Conservation (phyloP, 2,329 filamentous ascomycete species). For the Curvularia hawaiiensis region DNA sequence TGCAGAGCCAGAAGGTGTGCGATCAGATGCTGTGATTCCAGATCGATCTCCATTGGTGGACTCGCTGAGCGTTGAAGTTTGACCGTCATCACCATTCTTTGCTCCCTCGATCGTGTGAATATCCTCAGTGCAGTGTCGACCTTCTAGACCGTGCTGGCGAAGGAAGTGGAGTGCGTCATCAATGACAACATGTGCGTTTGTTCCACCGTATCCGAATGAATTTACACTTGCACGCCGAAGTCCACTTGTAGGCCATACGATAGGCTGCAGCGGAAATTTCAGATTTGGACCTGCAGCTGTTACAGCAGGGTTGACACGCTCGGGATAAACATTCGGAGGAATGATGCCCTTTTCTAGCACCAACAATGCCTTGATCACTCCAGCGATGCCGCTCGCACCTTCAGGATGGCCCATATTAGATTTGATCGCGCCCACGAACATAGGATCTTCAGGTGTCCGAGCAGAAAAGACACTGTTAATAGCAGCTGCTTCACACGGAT, state of each 20-base stretch:
- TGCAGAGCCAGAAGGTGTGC: background rate
- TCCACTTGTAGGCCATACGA: constrained; percentile 19
- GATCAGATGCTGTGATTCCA: background rate
- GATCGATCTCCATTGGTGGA: background rate
- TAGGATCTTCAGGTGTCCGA: constrained; percentile 16
- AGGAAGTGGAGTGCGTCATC: constrained; percentile 22
- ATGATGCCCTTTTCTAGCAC: constrained; percentile 44
- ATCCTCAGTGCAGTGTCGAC: constrained; percentile 6
- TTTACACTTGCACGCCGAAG: constrained; percentile 29
- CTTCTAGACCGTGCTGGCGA: background rate
- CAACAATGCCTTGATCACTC: constrained; percentile 47
- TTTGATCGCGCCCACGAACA: constrained; percentile 29
- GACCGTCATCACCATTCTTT: background rate
- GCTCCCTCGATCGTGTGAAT: background rate
- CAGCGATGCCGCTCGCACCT: constrained; percentile 45
- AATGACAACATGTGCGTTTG: constrained; percentile 27
- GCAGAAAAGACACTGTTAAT: constrained; percentile 22
- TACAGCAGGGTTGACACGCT: constrained; percentile 35
- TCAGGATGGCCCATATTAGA: constrained; percentile 48
- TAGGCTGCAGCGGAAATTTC: constrained; percentile 13
- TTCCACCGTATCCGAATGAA: constrained; percentile 36
- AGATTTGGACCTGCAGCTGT: constrained; percentile 13
- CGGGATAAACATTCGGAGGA: constrained; percentile 14
- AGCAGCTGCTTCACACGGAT: constrained; percentile 30
- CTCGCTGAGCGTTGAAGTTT: background rate